phyloP scores from a whole-genome alignment of 345 rosid genomes.

The Euphorbia lathyris region DNA sequence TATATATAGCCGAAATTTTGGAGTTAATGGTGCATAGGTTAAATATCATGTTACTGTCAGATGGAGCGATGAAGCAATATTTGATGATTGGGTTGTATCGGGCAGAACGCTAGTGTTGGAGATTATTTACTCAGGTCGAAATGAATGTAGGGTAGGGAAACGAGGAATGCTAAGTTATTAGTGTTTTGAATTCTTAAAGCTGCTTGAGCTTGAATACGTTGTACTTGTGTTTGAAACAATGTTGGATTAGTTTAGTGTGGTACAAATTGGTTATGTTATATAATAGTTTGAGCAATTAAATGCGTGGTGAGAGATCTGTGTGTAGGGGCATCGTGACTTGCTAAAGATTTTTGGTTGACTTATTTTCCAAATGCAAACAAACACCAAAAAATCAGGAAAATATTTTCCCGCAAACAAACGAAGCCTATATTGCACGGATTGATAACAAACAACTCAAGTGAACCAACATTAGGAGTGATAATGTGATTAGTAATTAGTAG shows the following conservation, averaged over 20 bases:
- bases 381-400: too few relatives aligned
- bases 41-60: background rate
- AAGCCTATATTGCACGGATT: too few relatives aligned
- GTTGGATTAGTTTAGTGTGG: background rate
- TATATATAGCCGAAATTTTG: background rate
- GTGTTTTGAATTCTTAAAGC: slow-evolving; percentile 1
- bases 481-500: too few relatives aligned
- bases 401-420: too few relatives aligned
- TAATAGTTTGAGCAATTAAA: background rate
- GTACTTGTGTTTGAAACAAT: background rate
- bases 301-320: background rate
- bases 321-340: background rate
- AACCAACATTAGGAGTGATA: too few relatives aligned
- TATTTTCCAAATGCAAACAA: too few relatives aligned
- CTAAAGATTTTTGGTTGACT: too few relatives aligned
- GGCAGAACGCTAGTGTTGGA: background rate
- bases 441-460: too few relatives aligned
- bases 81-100: slow-evolving; percentile 3
- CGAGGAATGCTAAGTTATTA: background rate
- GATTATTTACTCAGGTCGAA: slow-evolving; percentile 9
- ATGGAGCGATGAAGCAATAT: slow-evolving; percentile 8
- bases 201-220: too few relatives aligned
- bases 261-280: background rate
- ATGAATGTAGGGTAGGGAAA: background rate
- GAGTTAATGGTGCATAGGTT: background rate